Percentiles rank a stretch among this genome's conserved stretches.
Conservation (phyloP, 73 alveolate species). For the Symbiodinium natans region DNA sequence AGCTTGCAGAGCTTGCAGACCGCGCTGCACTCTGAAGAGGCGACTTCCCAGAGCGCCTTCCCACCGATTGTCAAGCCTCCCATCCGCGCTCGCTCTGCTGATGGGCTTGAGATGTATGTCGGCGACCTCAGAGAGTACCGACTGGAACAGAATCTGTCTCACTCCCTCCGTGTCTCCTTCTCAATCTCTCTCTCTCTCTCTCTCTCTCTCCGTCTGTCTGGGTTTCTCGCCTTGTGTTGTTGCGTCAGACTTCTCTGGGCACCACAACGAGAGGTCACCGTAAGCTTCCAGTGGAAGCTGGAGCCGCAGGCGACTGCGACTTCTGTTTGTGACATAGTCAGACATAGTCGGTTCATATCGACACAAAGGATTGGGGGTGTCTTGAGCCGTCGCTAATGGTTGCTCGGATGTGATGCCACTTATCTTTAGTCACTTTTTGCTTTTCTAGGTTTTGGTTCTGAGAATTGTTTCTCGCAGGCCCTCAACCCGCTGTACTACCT, state of each 20-base stretch:
- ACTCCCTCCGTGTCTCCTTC: background rate
- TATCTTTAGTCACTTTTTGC: too few species aligned
- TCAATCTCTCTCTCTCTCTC: background rate
- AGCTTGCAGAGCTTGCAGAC: too few species aligned
- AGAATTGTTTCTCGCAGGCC: too few species aligned
- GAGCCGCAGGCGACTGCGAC: conserved; percentile 52
- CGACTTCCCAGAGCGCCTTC: conserved; percentile 54
- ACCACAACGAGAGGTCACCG: conserved; percentile 17
- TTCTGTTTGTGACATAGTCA: background rate
- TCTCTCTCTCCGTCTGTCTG: background rate
- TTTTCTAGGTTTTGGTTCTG: too few species aligned
- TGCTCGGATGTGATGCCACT: too few species aligned
- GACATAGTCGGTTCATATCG: too few species aligned
- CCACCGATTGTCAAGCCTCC: conserved; percentile 84
- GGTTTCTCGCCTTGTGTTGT: background rate
- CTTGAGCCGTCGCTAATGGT: background rate
- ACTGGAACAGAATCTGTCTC: background rate
- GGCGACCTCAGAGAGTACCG: background rate
- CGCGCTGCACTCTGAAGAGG: too few species aligned
- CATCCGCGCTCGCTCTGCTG: conserved; percentile 77
- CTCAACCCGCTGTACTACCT: conserved; percentile 27
- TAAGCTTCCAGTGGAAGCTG: conserved; percentile 89
- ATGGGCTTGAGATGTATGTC: conserved; percentile 81
- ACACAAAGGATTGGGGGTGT: background rate
- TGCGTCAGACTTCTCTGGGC: background rate